These are phyloP conservation scores for Piedraia hortae DNA, from an alignment of 2,329 filamentous ascomycete species.

Conservation along the genomic window DNA sequence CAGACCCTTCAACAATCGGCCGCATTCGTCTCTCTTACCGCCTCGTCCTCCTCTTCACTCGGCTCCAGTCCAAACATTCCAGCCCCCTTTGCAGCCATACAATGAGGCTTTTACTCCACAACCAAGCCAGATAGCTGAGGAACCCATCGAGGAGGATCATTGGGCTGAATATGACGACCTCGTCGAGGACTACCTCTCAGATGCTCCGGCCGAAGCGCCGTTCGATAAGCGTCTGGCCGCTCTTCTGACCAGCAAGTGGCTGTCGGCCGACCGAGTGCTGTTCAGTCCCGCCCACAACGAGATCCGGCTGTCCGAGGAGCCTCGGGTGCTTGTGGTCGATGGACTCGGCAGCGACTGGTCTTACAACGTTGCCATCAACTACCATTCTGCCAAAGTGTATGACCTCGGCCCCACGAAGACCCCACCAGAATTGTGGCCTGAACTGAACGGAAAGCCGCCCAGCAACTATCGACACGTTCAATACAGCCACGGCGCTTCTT, in stretches of 20 bases:
- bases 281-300: slow-evolving; percentile 58
- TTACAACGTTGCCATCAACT: slow-evolving; percentile 59
- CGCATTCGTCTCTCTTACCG: not conserved
- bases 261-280: slow-evolving; percentile 57
- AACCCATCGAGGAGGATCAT: slow-evolving; percentile 70
- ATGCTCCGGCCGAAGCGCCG: slow-evolving; percentile 8
- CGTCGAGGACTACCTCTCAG: slow-evolving; percentile 32
- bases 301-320: slow-evolving; percentile 28
- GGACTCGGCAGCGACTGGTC: slow-evolving; percentile 79
- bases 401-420: slow-evolving; percentile 26
- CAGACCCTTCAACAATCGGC: slow-evolving; percentile 42
- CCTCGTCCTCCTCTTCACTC: too few species aligned
- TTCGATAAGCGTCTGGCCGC: slow-evolving; percentile 4
- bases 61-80: too few species aligned
- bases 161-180: slow-evolving; percentile 91
- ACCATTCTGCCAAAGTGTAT: slow-evolving; percentile 47
- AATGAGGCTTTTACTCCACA: too few species aligned
- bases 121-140: too few species aligned
- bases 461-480: slow-evolving; percentile 52
- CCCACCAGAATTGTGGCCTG: slow-evolving; percentile 5
- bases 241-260: slow-evolving; percentile 73
- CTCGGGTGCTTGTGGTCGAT: slow-evolving; percentile 49
- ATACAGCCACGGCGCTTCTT: slow-evolving; percentile 35
- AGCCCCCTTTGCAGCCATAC: too few species aligned
- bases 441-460: slow-evolving; percentile 5